A percentile compares a stretch with the other conserved stretches of the same genome.
Evolutionary conservation across 176 grass and related monocot species (phyloP).

Genomic region (Oryza officinalis): DNA sequence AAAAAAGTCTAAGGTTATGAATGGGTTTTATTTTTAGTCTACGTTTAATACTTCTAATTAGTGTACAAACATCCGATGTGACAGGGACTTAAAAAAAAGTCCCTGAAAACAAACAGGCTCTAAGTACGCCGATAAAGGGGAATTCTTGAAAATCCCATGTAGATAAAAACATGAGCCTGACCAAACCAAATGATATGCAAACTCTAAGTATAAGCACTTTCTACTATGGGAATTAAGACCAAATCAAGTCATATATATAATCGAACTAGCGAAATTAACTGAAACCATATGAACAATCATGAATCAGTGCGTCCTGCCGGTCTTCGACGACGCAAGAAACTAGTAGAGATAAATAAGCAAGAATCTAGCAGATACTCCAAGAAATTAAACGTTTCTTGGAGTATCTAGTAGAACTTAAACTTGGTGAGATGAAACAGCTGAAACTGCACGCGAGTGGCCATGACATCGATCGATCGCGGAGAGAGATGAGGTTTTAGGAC

Average conservation of each 20-base stretch:
- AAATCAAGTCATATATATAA: neutral
- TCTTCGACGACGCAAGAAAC: neutral
- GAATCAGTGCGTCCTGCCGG: neutral
- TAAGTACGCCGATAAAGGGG: neutral
- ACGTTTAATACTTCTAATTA: too few relatives aligned
- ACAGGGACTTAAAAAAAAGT: too few relatives aligned
- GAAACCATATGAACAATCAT: conserved; percentile 8
- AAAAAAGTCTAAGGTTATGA: too few relatives aligned
- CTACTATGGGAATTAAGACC: neutral
- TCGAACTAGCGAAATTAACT: neutral
- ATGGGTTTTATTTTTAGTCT: too few relatives aligned
- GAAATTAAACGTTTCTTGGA: too few relatives aligned
- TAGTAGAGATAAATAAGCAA: neutral
- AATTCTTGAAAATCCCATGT: neutral
- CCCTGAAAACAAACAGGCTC: too few relatives aligned
- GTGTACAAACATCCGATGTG: too few relatives aligned
- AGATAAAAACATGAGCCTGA: neutral
- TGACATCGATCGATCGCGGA: neutral
- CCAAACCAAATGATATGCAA: neutral
- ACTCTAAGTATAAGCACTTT: neutral
- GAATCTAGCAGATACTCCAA: neutral
- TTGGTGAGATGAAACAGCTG: neutral
- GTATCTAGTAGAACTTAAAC: neutral
- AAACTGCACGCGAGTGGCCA: neutral
- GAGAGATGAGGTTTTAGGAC: neutral